phyloP scores from a whole-genome alignment of 768 basidiomycete species.

The Saitozyma podzolica region DNA sequence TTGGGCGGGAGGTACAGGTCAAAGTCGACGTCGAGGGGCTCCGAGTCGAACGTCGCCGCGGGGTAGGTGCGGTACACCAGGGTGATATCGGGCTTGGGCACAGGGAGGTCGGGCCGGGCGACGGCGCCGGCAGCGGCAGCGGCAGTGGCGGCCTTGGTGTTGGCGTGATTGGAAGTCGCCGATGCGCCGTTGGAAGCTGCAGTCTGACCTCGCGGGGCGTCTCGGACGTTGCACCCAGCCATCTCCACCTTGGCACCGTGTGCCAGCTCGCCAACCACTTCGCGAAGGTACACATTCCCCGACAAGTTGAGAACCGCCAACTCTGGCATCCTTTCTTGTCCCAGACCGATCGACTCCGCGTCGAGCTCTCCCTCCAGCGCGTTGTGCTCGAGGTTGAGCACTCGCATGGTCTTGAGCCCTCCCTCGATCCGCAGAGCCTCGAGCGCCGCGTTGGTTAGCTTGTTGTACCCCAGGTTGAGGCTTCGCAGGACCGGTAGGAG shows the following conservation, averaged over 20 bases:
- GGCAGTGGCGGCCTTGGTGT: not conserved
- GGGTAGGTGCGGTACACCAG: conserved; percentile 33
- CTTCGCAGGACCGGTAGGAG: conserved; percentile 20
- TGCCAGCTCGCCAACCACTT: conserved; percentile 17
- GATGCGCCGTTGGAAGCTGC: too few relatives aligned
- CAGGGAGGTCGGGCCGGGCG: not conserved
- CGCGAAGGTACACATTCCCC: conserved; percentile 24
- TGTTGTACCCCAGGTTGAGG: conserved; percentile 35
- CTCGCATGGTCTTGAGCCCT: conserved; percentile 17
- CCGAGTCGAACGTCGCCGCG: conserved; percentile 45
- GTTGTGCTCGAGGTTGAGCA: conserved; percentile 36
- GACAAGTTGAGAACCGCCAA: conserved; percentile 26
- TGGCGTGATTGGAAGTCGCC: not conserved
- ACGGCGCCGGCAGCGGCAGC: not conserved
- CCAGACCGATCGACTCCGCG: conserved; percentile 19
- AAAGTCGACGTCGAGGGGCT: conserved; percentile 40
- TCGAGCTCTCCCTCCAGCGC: conserved; percentile 29
- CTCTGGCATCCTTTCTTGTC: conserved; percentile 18
- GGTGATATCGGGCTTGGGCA: conserved; percentile 30
- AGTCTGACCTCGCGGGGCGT: not conserved
- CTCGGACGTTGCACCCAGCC: conserved; percentile 21
- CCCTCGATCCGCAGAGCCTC: conserved; percentile 3
- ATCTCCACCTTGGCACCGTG: conserved; percentile 24
- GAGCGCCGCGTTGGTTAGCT: conserved; percentile 17
- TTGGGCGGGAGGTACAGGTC: conserved; percentile 44